Conservation (phyloP, 768 basidiomycete species). For the Mycena sanguinolenta region DNA sequence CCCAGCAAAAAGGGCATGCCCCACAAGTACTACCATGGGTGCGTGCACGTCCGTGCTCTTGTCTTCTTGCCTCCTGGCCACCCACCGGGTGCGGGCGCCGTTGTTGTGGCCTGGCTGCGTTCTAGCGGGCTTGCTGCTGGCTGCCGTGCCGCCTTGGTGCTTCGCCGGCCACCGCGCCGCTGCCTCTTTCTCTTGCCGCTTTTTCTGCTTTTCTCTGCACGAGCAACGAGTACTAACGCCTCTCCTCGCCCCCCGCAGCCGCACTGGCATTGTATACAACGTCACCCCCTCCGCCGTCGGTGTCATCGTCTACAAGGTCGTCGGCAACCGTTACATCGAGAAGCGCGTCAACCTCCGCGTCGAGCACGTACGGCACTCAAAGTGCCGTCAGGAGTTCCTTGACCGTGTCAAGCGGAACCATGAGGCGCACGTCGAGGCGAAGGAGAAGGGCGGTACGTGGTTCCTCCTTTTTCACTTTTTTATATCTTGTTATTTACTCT, state of each 20-base stretch:
- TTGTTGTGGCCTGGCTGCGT: no score
- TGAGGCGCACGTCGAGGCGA: slow-evolving; percentile 84
- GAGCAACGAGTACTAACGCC: no score
- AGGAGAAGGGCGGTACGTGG: slow-evolving; percentile 88
- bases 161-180: no score
- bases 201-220: no score
- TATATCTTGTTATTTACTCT: background rate
- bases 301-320: slow-evolving; percentile 97
- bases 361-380: slow-evolving; percentile 96
- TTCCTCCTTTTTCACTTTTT: slow-evolving; percentile 36
- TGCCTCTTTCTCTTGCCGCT: no score
- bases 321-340: slow-evolving; percentile 98
- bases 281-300: slow-evolving; percentile 95
- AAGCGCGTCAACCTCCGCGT: slow-evolving; percentile 99
- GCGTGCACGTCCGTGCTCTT: slow-evolving; percentile 52
- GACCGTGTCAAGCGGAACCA: slow-evolving; percentile 96
- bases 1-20: slow-evolving; percentile 99
- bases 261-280: slow-evolving; percentile 99
- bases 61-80: background rate
- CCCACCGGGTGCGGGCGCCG: no score
- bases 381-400: slow-evolving; percentile 97
- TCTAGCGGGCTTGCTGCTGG: no score
- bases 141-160: no score
- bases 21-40: slow-evolving; percentile 99
- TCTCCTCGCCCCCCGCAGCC: slow-evolving; percentile 65